phyloP scores from a whole-genome alignment of 2,329 filamentous ascomycete genomes.

The Colletotrichum zoysiae region DNA sequence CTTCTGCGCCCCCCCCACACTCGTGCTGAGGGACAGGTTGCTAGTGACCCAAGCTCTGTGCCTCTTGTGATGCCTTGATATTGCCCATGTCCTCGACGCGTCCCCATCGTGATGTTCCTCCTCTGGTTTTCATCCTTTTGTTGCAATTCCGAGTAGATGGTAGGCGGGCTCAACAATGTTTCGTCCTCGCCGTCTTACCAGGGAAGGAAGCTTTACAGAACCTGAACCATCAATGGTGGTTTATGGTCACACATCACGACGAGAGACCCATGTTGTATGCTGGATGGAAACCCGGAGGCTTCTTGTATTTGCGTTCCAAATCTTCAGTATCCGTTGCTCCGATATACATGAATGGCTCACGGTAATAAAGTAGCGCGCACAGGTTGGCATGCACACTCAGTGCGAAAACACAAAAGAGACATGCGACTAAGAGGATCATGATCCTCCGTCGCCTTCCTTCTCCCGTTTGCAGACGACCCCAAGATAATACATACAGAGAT shows the following conservation, averaged over 20 bases:
- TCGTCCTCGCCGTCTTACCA: too few relatives aligned
- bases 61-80: neutral
- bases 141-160: neutral
- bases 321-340: constrained; percentile 35
- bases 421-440: constrained; percentile 5
- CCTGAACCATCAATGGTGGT: neutral
- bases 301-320: constrained; percentile 36
- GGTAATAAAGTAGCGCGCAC: constrained; percentile 3
- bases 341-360: constrained; percentile 30
- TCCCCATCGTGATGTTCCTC: neutral
- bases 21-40: neutral
- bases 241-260: neutral
- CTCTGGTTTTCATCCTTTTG: too few relatives aligned
- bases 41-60: neutral
- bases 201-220: neutral
- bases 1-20: neutral
- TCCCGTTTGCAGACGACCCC: constrained; percentile 18
- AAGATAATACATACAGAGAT: constrained; percentile 40
- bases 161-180: too few relatives aligned
- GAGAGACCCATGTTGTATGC: neutral
- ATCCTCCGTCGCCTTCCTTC: constrained; percentile 12
- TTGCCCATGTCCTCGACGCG: neutral
- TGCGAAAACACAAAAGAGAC: constrained; percentile 23
- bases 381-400: constrained; percentile 25
- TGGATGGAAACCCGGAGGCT: constrained; percentile 16